Percentiles rank a stretch among this genome's conserved stretches.
Conservation (phyloP, 768 basidiomycete genomes). For the Termitomyces sp. region DNA sequence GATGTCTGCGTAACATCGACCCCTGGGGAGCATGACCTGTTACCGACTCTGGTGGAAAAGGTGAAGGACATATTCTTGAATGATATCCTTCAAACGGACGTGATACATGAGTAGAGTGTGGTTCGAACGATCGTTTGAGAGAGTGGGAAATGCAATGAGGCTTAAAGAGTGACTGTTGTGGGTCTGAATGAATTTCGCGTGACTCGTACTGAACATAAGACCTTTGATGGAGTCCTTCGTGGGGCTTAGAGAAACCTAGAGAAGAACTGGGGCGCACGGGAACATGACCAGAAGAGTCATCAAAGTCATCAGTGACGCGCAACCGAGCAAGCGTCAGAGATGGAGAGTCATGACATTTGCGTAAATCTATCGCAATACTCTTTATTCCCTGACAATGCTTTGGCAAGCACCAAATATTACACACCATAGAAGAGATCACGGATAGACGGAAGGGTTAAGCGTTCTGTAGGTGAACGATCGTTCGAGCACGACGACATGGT, state of each 20-base stretch:
- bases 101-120: not conserved
- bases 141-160: not conserved
- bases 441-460: conserved; percentile 67
- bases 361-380: conserved; percentile 6
- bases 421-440: conserved; percentile 63
- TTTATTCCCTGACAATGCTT: not conserved
- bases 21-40: not conserved
- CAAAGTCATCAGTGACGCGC: conserved; percentile 33
- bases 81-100: not conserved
- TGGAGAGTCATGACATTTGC: conserved; percentile 23
- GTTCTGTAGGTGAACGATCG: conserved; percentile 24
- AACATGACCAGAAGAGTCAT: conserved; percentile 9
- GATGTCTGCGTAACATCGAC: not conserved
- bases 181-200: not conserved
- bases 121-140: not conserved
- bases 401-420: not conserved
- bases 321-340: conserved; percentile 38
- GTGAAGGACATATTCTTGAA: not conserved
- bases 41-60: not conserved
- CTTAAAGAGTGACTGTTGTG: not conserved
- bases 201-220: conserved; percentile 1
- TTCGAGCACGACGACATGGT: conserved; percentile 23
- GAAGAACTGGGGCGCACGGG: conserved; percentile 6
- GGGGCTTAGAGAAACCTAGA: not conserved
- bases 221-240: not conserved